Evolutionary conservation across 1,139 yeast genomes (phyloP), one percentile per base, ranked within the genome.

Genomic region (Protomyces gravidus): DNA sequence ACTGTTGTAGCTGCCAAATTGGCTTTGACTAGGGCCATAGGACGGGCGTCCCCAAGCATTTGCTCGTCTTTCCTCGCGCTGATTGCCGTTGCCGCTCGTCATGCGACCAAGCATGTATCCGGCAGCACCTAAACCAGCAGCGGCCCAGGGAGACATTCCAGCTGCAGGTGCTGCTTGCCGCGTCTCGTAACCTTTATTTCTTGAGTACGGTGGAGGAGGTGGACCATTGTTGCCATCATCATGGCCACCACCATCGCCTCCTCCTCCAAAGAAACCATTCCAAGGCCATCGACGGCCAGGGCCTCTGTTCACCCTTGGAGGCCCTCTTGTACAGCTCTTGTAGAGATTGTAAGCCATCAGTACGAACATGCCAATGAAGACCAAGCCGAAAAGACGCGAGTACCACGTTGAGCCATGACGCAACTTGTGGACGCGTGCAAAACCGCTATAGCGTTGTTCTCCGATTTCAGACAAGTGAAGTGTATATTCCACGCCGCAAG

Each of bases 361-460:
- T 13, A 15, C 23, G 21, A 36, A 17, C 42, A 36, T 15, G 21
- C 42, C 42, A 17, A 36, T 9, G 21, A 36, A 36, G 19, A 36
- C 23, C 23, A 36, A 17, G 17, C 11, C 9, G 42, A 36, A 36
- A 23, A 23, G 23, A 9, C 17, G n/a, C 7, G 42, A 36, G 21
- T 5, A 36, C 42, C 42, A 36, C 5, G 42, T 36, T 15, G 21
- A 15, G 23, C 42, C 42, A 17, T 36, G 42, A n/a, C 42, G 42
- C 42, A 36, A 17, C 21, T 17, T 36, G 23, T 36, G 42, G 2
- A 36, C 23, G 42, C 42, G 42, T 5, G 42, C 83, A 36, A 36
- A 36, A 23, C 42, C 42, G 23, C 85, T 58, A 69, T 70, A 65
- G 80, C 84, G 63, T 72, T 72, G 17, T 47, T 28, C 36, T 15